A percentile compares a stretch with the other conserved stretches of the same genome.
Evolutionary conservation across 805 yeast species (phyloP).

Genomic region (Debaryomyces maramus): DNA sequence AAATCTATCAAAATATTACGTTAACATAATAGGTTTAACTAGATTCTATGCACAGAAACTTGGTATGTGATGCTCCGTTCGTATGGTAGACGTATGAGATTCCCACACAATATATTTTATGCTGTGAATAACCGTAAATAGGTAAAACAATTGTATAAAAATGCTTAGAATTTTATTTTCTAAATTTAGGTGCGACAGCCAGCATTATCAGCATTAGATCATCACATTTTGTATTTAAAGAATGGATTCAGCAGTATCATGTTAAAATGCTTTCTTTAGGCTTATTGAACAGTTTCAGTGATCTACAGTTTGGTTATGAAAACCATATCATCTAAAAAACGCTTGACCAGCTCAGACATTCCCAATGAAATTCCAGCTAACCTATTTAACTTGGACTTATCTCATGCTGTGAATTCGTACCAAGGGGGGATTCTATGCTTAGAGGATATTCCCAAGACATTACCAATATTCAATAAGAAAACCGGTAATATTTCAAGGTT

Average conservation of each 20-base stretch:
- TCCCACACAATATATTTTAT: background rate
- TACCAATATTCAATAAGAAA: conserved; percentile 22
- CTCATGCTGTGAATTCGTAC: conserved; percentile 27
- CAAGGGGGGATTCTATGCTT: conserved; percentile 24
- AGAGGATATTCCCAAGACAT: conserved; percentile 29
- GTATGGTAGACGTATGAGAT: too few species aligned
- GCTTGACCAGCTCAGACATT: conserved; percentile 21
- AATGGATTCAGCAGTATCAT: background rate
- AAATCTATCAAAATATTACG: background rate
- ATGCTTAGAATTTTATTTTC: background rate
- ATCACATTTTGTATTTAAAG: background rate
- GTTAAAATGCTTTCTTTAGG: background rate
- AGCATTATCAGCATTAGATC: background rate
- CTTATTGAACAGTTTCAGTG: background rate
- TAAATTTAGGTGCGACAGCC: conserved; percentile 4
- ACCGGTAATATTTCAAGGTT: conserved; percentile 23
- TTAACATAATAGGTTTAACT: background rate
- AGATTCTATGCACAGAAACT: too few species aligned
- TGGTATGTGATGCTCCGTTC: too few species aligned
- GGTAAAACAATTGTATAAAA: background rate
- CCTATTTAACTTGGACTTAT: conserved; percentile 22
- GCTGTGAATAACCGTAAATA: conserved; percentile 1
- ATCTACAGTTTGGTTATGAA: background rate
- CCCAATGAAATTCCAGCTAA: conserved; percentile 27
- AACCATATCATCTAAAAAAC: conserved; percentile 16